A percentile compares a stretch with the other conserved stretches of the same genome.
These are phyloP conservation scores for Fulvia fulva DNA, from an alignment of 2,329 filamentous ascomycete genomes.

Conservation along the genomic window DNA sequence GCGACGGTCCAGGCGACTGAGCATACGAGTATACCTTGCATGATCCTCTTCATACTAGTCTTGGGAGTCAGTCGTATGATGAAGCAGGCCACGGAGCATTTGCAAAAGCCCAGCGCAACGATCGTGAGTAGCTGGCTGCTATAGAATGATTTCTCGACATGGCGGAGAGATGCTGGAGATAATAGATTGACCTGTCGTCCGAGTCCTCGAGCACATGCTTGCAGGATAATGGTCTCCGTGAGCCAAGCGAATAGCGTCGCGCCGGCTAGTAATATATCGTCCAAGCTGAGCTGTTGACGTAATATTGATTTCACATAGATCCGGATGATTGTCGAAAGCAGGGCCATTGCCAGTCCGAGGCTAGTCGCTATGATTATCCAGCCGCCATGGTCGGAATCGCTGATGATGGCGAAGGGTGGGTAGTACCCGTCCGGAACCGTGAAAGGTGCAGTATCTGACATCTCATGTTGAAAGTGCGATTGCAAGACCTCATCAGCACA, in stretches of 20 bases:
- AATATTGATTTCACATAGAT: conserved; percentile 14
- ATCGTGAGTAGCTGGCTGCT: conserved; percentile 16
- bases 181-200: conserved; percentile 14
- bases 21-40: conserved; percentile 10
- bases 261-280: conserved; percentile 14
- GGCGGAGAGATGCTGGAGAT: not conserved
- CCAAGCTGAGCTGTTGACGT: conserved; percentile 11
- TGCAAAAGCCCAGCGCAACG: conserved; percentile 13
- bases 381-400: conserved; percentile 36
- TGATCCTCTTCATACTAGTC: conserved; percentile 7
- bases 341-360: conserved; percentile 15
- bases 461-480: conserved; percentile 1
- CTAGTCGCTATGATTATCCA: conserved; percentile 31
- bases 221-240: conserved; percentile 13
- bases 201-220: conserved; percentile 17
- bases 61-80: conserved; percentile 18
- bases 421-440: conserved; percentile 20
- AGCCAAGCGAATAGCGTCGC: conserved; percentile 15
- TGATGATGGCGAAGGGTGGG: conserved; percentile 17
- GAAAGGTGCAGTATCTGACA: conserved; percentile 7
- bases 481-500: not conserved
- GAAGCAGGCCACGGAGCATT: conserved; percentile 17
- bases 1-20: conserved; percentile 13
- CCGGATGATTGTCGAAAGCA: conserved; percentile 14
- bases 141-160: conserved; percentile 18